Evolutionary conservation across 2,329 filamentous ascomycete genomes (phyloP).

Genomic region (Exophiala calicioides): DNA sequence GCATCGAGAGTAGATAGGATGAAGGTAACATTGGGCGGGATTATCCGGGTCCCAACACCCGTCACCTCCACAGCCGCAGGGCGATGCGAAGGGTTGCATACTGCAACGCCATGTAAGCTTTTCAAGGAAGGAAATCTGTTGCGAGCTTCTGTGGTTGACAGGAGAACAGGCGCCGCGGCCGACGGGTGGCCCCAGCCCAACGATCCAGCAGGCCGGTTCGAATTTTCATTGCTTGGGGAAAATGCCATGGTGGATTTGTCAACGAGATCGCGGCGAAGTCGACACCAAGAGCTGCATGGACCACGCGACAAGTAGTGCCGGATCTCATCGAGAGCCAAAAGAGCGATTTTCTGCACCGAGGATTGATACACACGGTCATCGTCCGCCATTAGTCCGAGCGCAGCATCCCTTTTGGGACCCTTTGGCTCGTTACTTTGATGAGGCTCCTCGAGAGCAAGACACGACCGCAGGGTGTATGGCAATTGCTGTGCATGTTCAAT

Average conservation of each 20-base stretch:
- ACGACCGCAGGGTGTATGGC: constrained; percentile 47
- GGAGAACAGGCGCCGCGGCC: constrained; percentile 14
- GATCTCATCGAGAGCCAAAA: constrained; percentile 42
- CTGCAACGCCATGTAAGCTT: constrained; percentile 11
- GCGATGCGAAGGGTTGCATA: constrained; percentile 12
- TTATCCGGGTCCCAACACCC: constrained; percentile 38
- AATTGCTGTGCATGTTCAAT: constrained; percentile 54
- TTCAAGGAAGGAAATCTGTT: constrained; percentile 17
- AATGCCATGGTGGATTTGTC: neutral
- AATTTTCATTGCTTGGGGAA: constrained; percentile 2
- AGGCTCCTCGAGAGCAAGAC: constrained; percentile 46
- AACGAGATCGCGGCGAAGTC: constrained; percentile 8
- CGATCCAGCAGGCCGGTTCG: neutral
- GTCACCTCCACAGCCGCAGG: constrained; percentile 14
- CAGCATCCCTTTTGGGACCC: constrained; percentile 43
- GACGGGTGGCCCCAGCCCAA: constrained; percentile 2
- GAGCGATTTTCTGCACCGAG: constrained; percentile 35
- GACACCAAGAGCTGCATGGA: constrained; percentile 12
- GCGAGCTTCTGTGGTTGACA: constrained; percentile 22
- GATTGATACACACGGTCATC: constrained; percentile 38
- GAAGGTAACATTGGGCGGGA: constrained; percentile 54
- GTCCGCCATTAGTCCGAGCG: constrained; percentile 40
- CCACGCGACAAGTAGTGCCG: constrained; percentile 12
- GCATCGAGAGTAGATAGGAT: constrained; percentile 44
- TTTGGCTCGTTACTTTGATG: constrained; percentile 56